phyloP scores from a whole-genome alignment of 1,284 basidiomycete species.

The Ganoderma lucidum region DNA sequence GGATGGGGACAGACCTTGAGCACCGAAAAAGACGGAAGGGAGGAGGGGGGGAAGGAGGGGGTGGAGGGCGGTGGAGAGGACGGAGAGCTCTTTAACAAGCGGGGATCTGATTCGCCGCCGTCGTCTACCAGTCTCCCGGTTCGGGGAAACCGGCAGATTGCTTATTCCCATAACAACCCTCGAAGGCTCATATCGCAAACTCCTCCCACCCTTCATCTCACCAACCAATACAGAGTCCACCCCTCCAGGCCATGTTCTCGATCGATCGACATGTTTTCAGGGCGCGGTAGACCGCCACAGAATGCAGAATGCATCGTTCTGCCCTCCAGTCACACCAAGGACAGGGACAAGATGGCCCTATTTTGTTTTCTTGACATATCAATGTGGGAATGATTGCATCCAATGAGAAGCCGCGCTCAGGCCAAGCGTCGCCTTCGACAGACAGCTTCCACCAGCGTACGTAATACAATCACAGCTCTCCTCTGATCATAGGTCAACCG shows the following conservation, averaged over 20 bases:
- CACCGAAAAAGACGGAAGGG: conserved; percentile 38
- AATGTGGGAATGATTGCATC: conserved; percentile 16
- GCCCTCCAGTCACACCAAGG: not conserved
- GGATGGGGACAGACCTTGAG: conserved; percentile 25
- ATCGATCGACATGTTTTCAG: conserved; percentile 8
- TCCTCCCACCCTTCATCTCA: conserved; percentile 5
- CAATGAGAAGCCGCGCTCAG: conserved; percentile 16
- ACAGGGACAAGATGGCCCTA: not conserved
- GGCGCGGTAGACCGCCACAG: conserved; percentile 4
- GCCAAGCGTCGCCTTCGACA: not conserved
- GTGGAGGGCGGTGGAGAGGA: conserved; percentile 6
- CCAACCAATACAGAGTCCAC: not conserved
- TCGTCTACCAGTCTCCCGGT: conserved; percentile 30
- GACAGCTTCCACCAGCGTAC: conserved; percentile 1
- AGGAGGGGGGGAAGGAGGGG: conserved; percentile 24
- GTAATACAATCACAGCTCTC: conserved; percentile 10
- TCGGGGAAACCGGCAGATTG: conserved; percentile 40
- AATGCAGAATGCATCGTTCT: conserved; percentile 3
- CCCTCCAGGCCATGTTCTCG: not conserved
- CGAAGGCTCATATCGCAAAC: conserved; percentile 6
- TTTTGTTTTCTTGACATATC: conserved; percentile 13
- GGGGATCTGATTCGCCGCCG: conserved; percentile 26
- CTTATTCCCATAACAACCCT: conserved; percentile 34
- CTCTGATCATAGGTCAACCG: conserved; percentile 7
- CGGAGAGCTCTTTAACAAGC: conserved; percentile 26